These are phyloP conservation scores for Phytophthora aleatoria DNA, from an alignment of 352 stramenopile genomes.

Conservation along the genomic window DNA sequence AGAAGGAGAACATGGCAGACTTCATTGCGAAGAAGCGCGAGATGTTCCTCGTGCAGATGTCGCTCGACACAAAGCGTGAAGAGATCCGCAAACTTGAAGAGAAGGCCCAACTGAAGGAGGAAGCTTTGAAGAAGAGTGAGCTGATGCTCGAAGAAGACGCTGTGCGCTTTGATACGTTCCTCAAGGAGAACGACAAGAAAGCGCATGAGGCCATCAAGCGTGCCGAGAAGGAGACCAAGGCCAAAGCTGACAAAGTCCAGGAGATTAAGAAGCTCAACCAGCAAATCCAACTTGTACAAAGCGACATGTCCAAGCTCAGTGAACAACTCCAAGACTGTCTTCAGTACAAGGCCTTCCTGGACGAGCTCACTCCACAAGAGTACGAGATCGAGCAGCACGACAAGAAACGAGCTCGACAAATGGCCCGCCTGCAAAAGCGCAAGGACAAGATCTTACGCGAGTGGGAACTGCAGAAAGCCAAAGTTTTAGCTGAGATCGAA, in stretches of 20 bases:
- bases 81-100: conserved; percentile 97
- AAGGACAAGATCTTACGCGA: conserved; percentile 75
- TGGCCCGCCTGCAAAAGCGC: conserved; percentile 63
- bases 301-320: conserved; percentile 94
- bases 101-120: conserved; percentile 95
- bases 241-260: conserved; percentile 94
- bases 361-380: conserved; percentile 90
- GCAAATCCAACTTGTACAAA: conserved; percentile 94
- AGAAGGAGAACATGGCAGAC: conserved; percentile 96
- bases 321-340: conserved; percentile 95
- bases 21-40: conserved; percentile 97
- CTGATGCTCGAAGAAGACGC: conserved; percentile 96
- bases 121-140: conserved; percentile 95
- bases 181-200: conserved; percentile 98
- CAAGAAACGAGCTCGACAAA: conserved; percentile 72
- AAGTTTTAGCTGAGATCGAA: conserved; percentile 66
- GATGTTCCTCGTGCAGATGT: conserved; percentile 97
- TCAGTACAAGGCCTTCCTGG: conserved; percentile 94
- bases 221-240: conserved; percentile 94
- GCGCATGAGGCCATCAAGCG: conserved; percentile 95
- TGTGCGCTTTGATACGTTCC: conserved; percentile 95
- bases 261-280: conserved; percentile 96
- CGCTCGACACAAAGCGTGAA: conserved; percentile 95
- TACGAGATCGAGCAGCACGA: conserved; percentile 82
- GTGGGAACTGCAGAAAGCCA: conserved; percentile 65